Evolutionary conservation across 495 filamentous ascomycete genomes (phyloP).

Genomic region (Penicillium mononematosum): DNA sequence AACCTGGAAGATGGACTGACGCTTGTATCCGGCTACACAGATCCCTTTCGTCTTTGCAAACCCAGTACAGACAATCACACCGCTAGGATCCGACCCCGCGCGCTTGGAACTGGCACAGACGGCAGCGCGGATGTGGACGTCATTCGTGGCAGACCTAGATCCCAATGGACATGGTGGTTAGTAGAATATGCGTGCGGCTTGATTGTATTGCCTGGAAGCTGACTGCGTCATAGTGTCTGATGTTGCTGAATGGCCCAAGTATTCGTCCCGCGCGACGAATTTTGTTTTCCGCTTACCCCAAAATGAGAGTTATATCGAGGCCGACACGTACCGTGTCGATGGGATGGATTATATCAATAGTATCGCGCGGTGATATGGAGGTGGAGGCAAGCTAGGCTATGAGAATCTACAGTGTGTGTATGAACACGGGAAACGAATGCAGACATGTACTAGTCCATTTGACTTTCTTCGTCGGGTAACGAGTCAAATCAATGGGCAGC

Average conservation of each 20-base stretch:
- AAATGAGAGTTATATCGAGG: constrained; percentile 34
- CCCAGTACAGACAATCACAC: constrained; percentile 39
- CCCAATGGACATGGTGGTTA: constrained; percentile 47
- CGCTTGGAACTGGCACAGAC: constrained; percentile 34
- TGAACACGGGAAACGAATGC: background rate
- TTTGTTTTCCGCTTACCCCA: constrained; percentile 38
- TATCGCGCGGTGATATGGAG: constrained; percentile 25
- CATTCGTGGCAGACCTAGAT: constrained; percentile 49
- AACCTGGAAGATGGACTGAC: background rate
- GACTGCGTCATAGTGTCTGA: constrained; percentile 18
- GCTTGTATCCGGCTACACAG: constrained; percentile 10
- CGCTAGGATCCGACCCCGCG: constrained; percentile 31
- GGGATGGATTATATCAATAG: constrained; percentile 36
- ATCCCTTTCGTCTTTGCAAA: constrained; percentile 52
- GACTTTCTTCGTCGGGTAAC: background rate
- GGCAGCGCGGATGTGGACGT: constrained; percentile 55
- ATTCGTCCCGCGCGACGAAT: constrained; percentile 23
- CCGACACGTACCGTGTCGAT: constrained; percentile 30
- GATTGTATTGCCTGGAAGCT: background rate
- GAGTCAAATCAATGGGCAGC: constrained; percentile 6
- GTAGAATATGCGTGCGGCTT: background rate
- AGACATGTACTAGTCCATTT: constrained; percentile 3
- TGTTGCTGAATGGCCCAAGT: constrained; percentile 32
- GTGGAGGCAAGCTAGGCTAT: background rate
- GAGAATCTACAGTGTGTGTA: background rate